Conservation (phyloP, 2,329 filamentous ascomycete genomes). For the Arthrobotrys megalospora region DNA sequence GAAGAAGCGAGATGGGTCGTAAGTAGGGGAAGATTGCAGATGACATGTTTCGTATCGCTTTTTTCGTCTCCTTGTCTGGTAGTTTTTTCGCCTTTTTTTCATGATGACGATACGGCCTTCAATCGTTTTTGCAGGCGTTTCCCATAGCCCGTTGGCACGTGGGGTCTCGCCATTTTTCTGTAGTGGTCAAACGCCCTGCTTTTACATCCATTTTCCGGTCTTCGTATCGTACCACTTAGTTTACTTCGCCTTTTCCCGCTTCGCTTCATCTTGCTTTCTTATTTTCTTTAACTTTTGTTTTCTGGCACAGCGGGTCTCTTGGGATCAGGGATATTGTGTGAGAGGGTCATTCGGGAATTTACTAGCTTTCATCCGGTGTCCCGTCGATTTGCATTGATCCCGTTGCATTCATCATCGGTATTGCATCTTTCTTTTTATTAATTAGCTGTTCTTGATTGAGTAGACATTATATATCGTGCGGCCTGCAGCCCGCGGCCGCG, state of each 20-base stretch:
- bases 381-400: slow-evolving; percentile 18
- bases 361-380: slow-evolving; percentile 25
- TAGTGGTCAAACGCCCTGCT: slow-evolving; percentile 28
- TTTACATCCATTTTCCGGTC: slow-evolving; percentile 21
- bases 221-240: slow-evolving; percentile 17
- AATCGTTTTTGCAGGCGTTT: slow-evolving; percentile 27
- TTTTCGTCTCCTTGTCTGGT: slow-evolving; percentile 11
- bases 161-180: slow-evolving; percentile 15
- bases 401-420: slow-evolving; percentile 23
- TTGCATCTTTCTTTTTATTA: slow-evolving; percentile 31
- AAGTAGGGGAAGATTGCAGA: slow-evolving; percentile 6
- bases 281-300: neutral
- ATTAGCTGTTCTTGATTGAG: slow-evolving; percentile 22
- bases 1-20: slow-evolving; percentile 63
- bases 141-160: slow-evolving; percentile 13
- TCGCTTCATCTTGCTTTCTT: slow-evolving; percentile 17
- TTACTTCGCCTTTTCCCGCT: slow-evolving; percentile 2
- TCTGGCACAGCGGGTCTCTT: slow-evolving; percentile 30
- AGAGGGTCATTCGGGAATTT: slow-evolving; percentile 28
- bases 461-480: slow-evolving; percentile 7
- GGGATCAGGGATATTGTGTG: slow-evolving; percentile 21
- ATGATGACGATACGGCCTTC: slow-evolving; percentile 25
- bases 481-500: neutral
- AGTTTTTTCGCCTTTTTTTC: slow-evolving; percentile 10
- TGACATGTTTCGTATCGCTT: slow-evolving; percentile 1